Conservation (phyloP, 1,139 yeast species). For the Geotrichum cucujoidarum region DNA sequence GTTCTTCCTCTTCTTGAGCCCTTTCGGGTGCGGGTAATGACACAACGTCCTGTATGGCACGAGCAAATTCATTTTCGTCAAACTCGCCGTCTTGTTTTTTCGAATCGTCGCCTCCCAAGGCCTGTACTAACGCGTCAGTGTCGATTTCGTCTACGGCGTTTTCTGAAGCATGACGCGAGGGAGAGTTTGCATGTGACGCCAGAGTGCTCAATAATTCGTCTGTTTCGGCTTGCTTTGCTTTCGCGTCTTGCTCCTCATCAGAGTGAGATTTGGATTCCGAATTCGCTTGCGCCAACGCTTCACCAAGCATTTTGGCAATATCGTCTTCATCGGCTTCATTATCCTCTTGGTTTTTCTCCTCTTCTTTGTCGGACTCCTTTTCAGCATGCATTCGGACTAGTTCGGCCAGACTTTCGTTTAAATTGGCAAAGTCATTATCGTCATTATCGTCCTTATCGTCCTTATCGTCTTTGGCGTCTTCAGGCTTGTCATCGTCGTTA, state of each 20-base stretch:
- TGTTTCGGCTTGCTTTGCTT: conserved; percentile 11
- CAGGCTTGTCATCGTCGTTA: neutral
- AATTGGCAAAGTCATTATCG: neutral
- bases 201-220: neutral
- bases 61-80: neutral
- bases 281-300: conserved; percentile 11
- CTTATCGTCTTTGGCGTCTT: neutral
- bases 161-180: neutral
- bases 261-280: neutral
- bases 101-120: neutral
- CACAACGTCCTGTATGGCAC: neutral
- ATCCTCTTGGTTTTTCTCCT: neutral
- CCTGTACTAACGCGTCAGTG: neutral
- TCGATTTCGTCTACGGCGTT: neutral
- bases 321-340: neutral
- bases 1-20: neutral
- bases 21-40: neutral
- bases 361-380: neutral
- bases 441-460: neutral
- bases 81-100: neutral
- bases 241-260: conserved; percentile 25
- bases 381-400: neutral
- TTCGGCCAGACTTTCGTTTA: neutral
- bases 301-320: conserved; percentile 13
- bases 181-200: neutral